Conservation (phyloP, 345 rosid genomes). For the Linum lewisii region DNA sequence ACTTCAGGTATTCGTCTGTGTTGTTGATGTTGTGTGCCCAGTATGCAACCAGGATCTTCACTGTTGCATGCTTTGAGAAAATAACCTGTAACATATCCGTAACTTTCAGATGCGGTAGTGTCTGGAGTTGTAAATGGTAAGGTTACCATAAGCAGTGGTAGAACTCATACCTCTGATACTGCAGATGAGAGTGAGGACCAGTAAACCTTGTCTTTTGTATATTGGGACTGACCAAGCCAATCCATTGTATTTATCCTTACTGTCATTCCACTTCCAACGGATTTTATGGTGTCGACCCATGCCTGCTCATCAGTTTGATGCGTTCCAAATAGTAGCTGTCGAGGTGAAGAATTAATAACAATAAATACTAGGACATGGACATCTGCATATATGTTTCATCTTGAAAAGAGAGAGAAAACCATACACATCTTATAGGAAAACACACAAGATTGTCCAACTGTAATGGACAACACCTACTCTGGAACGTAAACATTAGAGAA, state of each 20-base stretch:
- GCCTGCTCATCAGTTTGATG: slow-evolving; percentile 72
- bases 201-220: slow-evolving; percentile 35
- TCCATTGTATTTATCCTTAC: slow-evolving; percentile 82
- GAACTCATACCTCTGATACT: slow-evolving; percentile 48
- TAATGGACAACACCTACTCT: neutral
- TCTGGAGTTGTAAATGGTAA: too few species aligned
- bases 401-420: too few species aligned
- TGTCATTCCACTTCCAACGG: slow-evolving; percentile 45
- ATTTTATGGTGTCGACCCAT: slow-evolving; percentile 76
- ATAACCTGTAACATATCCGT: slow-evolving; percentile 36
- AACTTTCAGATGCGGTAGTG: neutral
- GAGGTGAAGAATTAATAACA: slow-evolving; percentile 3
- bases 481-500: neutral
- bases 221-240: slow-evolving; percentile 94
- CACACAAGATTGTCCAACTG: too few species aligned
- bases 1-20: slow-evolving; percentile 59
- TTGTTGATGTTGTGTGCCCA: slow-evolving; percentile 57
- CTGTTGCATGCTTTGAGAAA: slow-evolving; percentile 71
- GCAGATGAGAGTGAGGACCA: slow-evolving; percentile 78
- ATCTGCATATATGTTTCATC: neutral
- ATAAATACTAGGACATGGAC: neutral
- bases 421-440: too few species aligned
- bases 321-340: slow-evolving; percentile 64
- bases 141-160: too few species aligned
- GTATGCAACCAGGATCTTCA: slow-evolving; percentile 68